Evolutionary conservation across 805 yeast species (phyloP), one percentile per base, ranked within the genome.

Genomic region (Candida verbasci): DNA sequence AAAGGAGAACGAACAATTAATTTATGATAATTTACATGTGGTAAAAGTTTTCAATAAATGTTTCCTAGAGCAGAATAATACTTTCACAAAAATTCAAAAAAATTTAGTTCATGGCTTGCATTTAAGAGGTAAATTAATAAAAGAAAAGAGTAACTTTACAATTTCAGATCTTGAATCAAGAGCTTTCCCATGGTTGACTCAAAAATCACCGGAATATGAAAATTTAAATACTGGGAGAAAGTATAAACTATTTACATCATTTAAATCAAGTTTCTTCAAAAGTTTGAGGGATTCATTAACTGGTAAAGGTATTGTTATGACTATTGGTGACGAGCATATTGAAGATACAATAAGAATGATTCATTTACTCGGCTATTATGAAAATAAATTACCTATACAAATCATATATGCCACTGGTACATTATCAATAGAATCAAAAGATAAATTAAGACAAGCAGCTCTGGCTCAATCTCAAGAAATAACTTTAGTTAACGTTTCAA

Each of bases 301-400:
- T 20, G 68, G 66, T 0, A 50, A 39, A 31, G 69, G 69, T 6
- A 50, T 63, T 27, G 69, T 59, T 3, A 31, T 63, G 38, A 56
- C 66, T 2, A 44, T 62, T 9, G 38, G 50, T 1, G 62, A 63
- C 37, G 31, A 27, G 1, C 62, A 56, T 40, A 38, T 58, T 2
- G 48, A 53, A 9, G 44, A 43, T 29, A 35, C 49, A 4, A 26
- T 54, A 1, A 31, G 58, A 24, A 44, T 63, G 12, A 45, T 63
- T 14, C 54, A 51, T 25, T 29, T 59, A 7, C 50, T 63, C 23
- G 49, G 64, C 8, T 52, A 50, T 10, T 39, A 59, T 31, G 46
- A 47, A 5, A 63, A 62, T 35, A 37, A 32, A 7, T 47, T 62
- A 10, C 70, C 68, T 4, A 59, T 63, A 23, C 54, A 63, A 40